Percentiles rank a stretch among this genome's conserved stretches.
Conservation (phyloP, 768 basidiomycete species). For the Pleurotus salmoneostramineus region DNA sequence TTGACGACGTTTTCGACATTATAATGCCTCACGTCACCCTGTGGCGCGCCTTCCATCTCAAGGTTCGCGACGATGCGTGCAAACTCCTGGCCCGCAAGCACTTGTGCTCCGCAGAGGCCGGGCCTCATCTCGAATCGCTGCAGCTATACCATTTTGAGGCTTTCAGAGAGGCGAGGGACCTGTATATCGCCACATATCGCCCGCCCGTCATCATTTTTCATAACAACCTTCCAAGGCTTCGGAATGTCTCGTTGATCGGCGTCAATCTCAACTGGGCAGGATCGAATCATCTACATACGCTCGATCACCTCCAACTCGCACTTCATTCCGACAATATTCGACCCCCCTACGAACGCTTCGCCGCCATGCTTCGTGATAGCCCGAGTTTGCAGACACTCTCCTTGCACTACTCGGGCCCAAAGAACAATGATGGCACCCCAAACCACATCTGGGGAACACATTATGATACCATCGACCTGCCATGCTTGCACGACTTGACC, state of each 20-base stretch:
- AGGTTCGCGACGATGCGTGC: slow-evolving; percentile 56
- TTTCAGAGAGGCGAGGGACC: slow-evolving; percentile 44
- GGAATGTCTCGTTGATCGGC: slow-evolving; percentile 58
- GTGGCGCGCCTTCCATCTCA: slow-evolving; percentile 60
- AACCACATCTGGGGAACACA: slow-evolving; percentile 29
- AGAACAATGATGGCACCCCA: slow-evolving; percentile 26
- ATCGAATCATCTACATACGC: slow-evolving; percentile 43
- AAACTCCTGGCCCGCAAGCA: slow-evolving; percentile 49
- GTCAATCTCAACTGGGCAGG: slow-evolving; percentile 60
- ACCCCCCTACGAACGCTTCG: slow-evolving; percentile 51
- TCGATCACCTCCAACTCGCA: slow-evolving; percentile 53
- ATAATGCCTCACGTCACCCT: slow-evolving; percentile 42
- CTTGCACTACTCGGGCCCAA: slow-evolving; percentile 60
- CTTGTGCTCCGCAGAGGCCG: slow-evolving; percentile 47
- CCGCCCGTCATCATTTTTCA: slow-evolving; percentile 56
- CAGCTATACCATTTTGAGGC: slow-evolving; percentile 61
- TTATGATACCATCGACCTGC: slow-evolving; percentile 29
- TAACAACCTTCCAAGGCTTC: slow-evolving; percentile 46
- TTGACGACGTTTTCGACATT: slow-evolving; percentile 38
- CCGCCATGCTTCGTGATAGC: slow-evolving; percentile 45
- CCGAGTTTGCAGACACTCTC: slow-evolving; percentile 43
- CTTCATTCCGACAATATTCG: slow-evolving; percentile 58
- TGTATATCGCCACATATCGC: slow-evolving; percentile 52
- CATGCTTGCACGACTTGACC: slow-evolving; percentile 38
- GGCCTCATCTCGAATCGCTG: slow-evolving; percentile 48